Base-by-base conservation (phyloP, 805 yeast species). In the Metschnikowia aberdeeniae region DNA sequence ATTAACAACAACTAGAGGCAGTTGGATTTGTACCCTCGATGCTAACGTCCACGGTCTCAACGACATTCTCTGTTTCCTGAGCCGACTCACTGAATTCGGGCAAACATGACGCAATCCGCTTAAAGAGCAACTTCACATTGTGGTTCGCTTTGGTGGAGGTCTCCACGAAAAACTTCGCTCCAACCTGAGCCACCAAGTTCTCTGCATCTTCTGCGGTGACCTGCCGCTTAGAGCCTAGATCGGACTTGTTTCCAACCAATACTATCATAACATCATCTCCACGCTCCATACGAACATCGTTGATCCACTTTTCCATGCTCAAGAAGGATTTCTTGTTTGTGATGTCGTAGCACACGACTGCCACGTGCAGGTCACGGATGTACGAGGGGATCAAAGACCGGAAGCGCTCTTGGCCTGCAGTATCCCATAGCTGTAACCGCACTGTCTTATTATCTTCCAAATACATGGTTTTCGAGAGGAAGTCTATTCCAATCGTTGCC, bases 361-460 rank as follows among this genome's bases (percentile, higher is more conserved):
- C 98, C n/a, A 93, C 98, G 57, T 90, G 89, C 12, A 95, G 86
- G 65, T 93, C 99, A 56, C 99, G 77, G 49, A 93, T 93, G 61
- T 93, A 93, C 9, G 96, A 85, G 3, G 99, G 99, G 46, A 93
- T 92, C 62, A 93, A 77, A 13, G 96, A 86, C 60, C 98, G 76
- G 72, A 93, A 93, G 56, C 99, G 72, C 65, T 93, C 99, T 67
- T 92, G 99, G 31, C 99, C 99, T 6, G 98, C 98, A 35, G 99
- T 92, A 62, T 92, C 99, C 99, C 99, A 93, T 47, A 93, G 71
- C 68, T 93, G 99, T 51, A 93, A 75, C 58, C 99, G 77, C 34
- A 93, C 87, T 3, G 99, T 93, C 55, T 92, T 69, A 52, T 70
- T 89, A 65, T 93, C 98, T 55, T 95, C 97, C 40, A 93, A 72